These are phyloP conservation scores for Apiotrichum gracile DNA, from an alignment of 1,284 basidiomycete species.

Conservation along the genomic window DNA sequence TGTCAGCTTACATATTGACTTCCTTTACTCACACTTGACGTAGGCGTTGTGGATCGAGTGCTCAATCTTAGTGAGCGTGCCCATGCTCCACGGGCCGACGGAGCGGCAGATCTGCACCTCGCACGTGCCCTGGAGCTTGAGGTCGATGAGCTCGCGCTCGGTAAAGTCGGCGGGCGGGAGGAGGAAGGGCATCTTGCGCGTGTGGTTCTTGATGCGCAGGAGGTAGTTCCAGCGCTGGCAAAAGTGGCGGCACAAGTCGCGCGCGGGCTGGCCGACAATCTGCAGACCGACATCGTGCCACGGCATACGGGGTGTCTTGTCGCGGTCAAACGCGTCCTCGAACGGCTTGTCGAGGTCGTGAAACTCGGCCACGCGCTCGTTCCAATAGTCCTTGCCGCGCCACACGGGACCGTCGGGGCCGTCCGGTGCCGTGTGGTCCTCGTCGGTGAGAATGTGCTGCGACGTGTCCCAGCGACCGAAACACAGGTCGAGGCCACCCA, in stretches of 20 bases:
- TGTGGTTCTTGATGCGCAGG: slow-evolving; percentile 90
- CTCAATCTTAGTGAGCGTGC: slow-evolving; percentile 77
- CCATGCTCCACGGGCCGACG: slow-evolving; percentile 93
- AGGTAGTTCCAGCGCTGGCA: slow-evolving; percentile 91
- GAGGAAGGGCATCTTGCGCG: slow-evolving; percentile 85
- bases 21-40: slow-evolving; percentile 60
- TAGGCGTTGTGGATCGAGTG: slow-evolving; percentile 95
- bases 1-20: neutral
- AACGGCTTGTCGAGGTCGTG: slow-evolving; percentile 80
- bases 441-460: slow-evolving; percentile 85
- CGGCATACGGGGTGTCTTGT: slow-evolving; percentile 88
- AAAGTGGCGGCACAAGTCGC: slow-evolving; percentile 93
- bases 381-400: slow-evolving; percentile 69
- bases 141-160: slow-evolving; percentile 67
- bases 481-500: slow-evolving; percentile 90
- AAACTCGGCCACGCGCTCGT: slow-evolving; percentile 84
- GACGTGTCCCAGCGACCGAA: slow-evolving; percentile 91
- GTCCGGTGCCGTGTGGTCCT: slow-evolving; percentile 55
- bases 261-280: slow-evolving; percentile 90
- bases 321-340: slow-evolving; percentile 89
- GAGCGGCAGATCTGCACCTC: slow-evolving; percentile 96
- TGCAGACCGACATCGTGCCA: slow-evolving; percentile 98
- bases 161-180: slow-evolving; percentile 91
- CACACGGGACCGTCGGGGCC: slow-evolving; percentile 69
- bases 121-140: slow-evolving; percentile 89